Evolutionary conservation across 2,329 filamentous ascomycete genomes (phyloP), one percentile per base, ranked within the genome.

Genomic region (Colletotrichum truncatum): DNA sequence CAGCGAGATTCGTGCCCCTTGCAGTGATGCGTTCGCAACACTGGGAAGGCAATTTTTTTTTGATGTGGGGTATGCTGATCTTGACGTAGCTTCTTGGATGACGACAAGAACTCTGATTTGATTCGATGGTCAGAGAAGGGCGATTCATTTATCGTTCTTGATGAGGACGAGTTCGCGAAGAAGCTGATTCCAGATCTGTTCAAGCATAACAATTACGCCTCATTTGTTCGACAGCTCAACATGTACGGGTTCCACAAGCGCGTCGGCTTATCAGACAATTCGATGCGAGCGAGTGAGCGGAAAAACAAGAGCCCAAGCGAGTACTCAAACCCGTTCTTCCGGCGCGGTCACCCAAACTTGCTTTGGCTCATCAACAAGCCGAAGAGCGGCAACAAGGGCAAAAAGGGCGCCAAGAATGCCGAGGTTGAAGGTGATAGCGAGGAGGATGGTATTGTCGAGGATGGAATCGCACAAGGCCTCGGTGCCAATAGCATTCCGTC

Each of bases 231-330:
- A 34, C 94, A 98, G 76, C 85, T 98, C 68, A 97, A 98, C 79
- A 98, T 98, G 84, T 98, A 97, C 77, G 94, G 97, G 67, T 99
- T 99, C 73, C 96, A 99, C 84, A 99, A 99, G 83, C 91, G 93
- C 41, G 93, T 96, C 4, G 93, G 93, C 4, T 85, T 99, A 16
- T 97, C 94, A 4, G 96, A 99, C 78, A 98, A 98, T 75, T 98
- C 94, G 0, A 97, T 99, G 92, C 92, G 96, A 70, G 94, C 97
- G 6, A 98, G 94, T 75, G 96, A 98, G 80, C 91, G 94, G 67
- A 97, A 98, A 77, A 95, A 95, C 76, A 99, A 99, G 81, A 97
- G 94, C 64, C 96, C 96, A 0, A 98, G 94, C 85, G 96, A 98
- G 83, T 99, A 99, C 77, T 94, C 93, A 71, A 98, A 99, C 76